A percentile compares a stretch with the other conserved stretches of the same genome.
Evolutionary conservation across 2,329 filamentous ascomycete species (phyloP).

Genomic region (Cercospora sp.): DNA sequence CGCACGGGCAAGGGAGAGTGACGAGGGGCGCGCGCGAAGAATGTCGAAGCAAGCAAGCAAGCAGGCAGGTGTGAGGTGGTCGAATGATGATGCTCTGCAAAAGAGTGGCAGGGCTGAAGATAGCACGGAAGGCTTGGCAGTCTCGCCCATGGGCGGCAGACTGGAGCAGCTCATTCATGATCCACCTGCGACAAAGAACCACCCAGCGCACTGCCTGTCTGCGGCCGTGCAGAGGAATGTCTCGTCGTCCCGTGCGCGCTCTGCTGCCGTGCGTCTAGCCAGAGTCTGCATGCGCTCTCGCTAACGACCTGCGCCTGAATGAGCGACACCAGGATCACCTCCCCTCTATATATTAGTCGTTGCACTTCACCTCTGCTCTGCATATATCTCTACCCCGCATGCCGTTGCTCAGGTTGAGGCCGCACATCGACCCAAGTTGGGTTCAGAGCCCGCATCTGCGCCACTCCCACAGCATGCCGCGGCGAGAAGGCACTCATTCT

Average conservation of each 20-base stretch:
- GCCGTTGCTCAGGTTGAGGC: background rate
- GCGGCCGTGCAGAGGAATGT: constrained; percentile 1
- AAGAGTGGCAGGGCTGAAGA: background rate
- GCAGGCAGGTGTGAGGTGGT: background rate
- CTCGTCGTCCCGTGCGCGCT: background rate
- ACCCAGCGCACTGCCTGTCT: background rate
- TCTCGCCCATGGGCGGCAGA: background rate
- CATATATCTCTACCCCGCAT: background rate
- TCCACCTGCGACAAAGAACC: background rate
- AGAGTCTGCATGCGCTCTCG: background rate
- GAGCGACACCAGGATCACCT: constrained; percentile 2
- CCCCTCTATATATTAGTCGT: background rate
- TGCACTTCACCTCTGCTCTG: background rate
- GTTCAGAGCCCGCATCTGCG: background rate
- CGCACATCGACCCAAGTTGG: background rate
- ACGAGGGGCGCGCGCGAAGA: background rate
- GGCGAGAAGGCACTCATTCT: background rate
- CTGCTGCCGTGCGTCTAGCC: background rate
- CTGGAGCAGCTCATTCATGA: background rate
- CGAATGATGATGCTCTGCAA: background rate
- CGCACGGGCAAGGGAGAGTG: background rate
- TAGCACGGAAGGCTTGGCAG: background rate
- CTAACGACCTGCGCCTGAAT: constrained; percentile 1
- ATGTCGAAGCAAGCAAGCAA: background rate
- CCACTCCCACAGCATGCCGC: background rate